Evolutionary conservation across 2,329 filamentous ascomycete genomes (phyloP), one percentile per base, ranked within the genome.

Genomic region (Mycosphaerelloides madeirae): DNA sequence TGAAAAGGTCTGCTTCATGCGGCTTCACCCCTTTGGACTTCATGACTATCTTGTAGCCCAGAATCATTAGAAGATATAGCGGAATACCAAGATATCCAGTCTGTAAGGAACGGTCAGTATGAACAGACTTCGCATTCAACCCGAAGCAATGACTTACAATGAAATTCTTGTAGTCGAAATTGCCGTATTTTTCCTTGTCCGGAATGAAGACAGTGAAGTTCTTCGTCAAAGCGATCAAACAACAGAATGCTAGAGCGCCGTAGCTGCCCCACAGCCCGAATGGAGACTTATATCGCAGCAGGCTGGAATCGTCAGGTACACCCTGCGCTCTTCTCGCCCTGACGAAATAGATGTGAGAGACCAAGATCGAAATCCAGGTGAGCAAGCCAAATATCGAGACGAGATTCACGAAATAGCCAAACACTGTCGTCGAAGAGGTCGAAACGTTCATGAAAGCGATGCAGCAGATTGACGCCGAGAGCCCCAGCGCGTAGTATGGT

Each of bases 171-270:
- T 85, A 85, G 65, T 85, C 79, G 53, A 86, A 86, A 39, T 71
- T 71, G 41, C 73, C 74, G 44, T 74, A 72, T 54, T 69, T 59
- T 56, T 63, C 50, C 25, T 43, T 32, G 32, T 57, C 65, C 46
- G 64, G 66, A 2, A 79, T 72, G 65, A 93, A 93, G 47, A 84
- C 82, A 44, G 78, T 74, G 67, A 81, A 93, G 73, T 88, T 90
- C 77, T 93, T 94, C 60, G 87, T 91, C 40, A 94, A 62, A 1
- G 84, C 78, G 49, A 93, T 85, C 28, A 93, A 62, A 59, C 76
- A 74, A 68, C 84, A 88, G 68, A 88, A 82, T 59, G 73, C 70
- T 2, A 93, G 73, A 0, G 84, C 84, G 47, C 72, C 70, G 60
- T 80, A 80, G 0, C 83, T 87, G 9, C 87, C 87, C 49, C 64